Evolutionary conservation across 768 basidiomycete genomes (phyloP), one percentile per base, ranked within the genome.

Genomic region (Galerina marginata): DNA sequence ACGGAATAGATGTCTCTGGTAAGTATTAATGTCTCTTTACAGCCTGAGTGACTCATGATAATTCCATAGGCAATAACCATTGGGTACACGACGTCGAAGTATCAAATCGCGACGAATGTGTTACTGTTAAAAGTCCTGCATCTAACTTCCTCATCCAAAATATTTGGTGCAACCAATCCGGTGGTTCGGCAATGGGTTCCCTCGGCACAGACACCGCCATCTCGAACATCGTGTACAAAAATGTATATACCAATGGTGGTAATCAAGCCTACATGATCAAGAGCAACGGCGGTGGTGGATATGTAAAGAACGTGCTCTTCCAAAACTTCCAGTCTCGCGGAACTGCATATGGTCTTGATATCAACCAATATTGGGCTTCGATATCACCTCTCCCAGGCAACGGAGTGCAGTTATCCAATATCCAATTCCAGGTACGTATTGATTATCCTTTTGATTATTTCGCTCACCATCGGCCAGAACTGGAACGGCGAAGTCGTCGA

Each of bases 141-240:
- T 53, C 51, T 37, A 53, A 53, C 16, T 53, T 53, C 51, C 51
- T 53, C 51, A 53, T 53, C 39, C 38, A 53, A 26, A 53, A 53
- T 14, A 42, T 53, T 4, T 53, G 51, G 51, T 53, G 51, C 25
- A 53, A 53, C 14, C 51, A 53, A 40, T 53, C 51, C 15, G 51
- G 51, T 37, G 51, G 51, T 15, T 53, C 51, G 15, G 51, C 51
- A 2, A 53, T 53, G 23, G 51, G 51, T 14, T 53, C 51, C 29
- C 51, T 53, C 15, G 51, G 51, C 10, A 53, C 51, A 14, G 51
- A n/a, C 51, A 53, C 51, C 39, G 51, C 51, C 23, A 29, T 53
- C 36, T 38, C 39, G 10, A 53, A 53, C 39, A 53, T 53, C 11
- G 51, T 53, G 7, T 53, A 53, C 20, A 53, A 53, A 26, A 53